phyloP scores from a whole-genome alignment of 495 filamentous ascomycete genomes.

The Umbilicaria muhlenbergii region DNA sequence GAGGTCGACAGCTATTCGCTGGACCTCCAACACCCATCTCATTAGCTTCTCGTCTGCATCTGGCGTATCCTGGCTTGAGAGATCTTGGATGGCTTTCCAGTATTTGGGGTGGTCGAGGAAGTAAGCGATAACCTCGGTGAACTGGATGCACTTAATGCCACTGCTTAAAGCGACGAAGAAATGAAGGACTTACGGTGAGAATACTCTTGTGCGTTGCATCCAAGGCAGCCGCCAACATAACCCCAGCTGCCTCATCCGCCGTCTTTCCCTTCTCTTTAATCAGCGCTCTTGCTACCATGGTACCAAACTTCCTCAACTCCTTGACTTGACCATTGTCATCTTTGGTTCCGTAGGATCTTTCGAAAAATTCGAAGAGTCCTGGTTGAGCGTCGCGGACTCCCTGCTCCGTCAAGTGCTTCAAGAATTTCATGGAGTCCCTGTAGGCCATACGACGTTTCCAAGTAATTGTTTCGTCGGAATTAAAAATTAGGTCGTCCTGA shows the following conservation, averaged over 20 bases:
- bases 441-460: slow-evolving; percentile 9
- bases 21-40: slow-evolving; percentile 9
- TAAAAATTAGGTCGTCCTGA: slow-evolving; percentile 11
- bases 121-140: slow-evolving; percentile 28
- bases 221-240: slow-evolving; percentile 19
- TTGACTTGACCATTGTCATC: too few relatives aligned
- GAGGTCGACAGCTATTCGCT: slow-evolving; percentile 5
- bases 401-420: slow-evolving; percentile 6
- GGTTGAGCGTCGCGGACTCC: background rate
- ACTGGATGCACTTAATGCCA: slow-evolving; percentile 14
- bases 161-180: background rate
- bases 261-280: background rate
- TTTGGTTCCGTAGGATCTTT: too few relatives aligned
- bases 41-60: slow-evolving; percentile 3
- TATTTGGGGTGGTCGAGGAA: slow-evolving; percentile 26
- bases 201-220: slow-evolving; percentile 24
- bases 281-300: background rate
- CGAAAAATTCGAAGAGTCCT: too few relatives aligned
- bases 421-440: slow-evolving; percentile 11
- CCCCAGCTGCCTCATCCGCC: slow-evolving; percentile 17
- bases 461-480: slow-evolving; percentile 12
- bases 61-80: slow-evolving; percentile 24
- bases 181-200: slow-evolving; percentile 7
- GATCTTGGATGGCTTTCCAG: slow-evolving; percentile 30
- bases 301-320: background rate